Evolutionary conservation across 345 rosid species (phyloP).

Genomic region (Ricinus communis): DNA sequence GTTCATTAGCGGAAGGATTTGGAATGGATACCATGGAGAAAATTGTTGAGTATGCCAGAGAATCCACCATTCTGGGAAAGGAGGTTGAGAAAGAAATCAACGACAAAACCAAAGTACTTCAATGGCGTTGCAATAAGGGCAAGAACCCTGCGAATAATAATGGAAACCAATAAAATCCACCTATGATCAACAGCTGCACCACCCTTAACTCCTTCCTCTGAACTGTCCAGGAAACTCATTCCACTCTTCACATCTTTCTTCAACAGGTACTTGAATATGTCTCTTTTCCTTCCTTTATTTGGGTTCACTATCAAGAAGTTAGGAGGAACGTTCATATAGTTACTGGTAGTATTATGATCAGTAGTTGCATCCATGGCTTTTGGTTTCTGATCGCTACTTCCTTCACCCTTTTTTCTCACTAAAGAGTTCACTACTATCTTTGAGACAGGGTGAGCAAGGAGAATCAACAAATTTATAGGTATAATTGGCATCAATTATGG

Average conservation of each 20-base stretch:
- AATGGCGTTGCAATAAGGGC: constrained; percentile 48
- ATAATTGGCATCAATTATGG: not conserved
- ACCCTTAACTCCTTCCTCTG: constrained; percentile 25
- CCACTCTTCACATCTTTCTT: constrained; percentile 44
- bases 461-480: not conserved
- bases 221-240: constrained; percentile 53
- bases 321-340: too few relatives aligned
- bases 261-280: constrained; percentile 45
- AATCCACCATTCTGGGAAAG: constrained; percentile 54
- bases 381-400: not conserved
- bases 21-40: constrained; percentile 41
- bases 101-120: constrained; percentile 51
- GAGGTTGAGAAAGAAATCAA: constrained; percentile 74
- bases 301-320: constrained; percentile 53
- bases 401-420: not conserved
- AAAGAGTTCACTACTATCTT: not conserved
- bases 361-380: not conserved
- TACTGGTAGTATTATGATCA: not conserved
- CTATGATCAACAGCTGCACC: constrained; percentile 41
- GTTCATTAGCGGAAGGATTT: not conserved
- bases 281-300: constrained; percentile 48
- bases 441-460: not conserved
- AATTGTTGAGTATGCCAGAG: constrained; percentile 44
- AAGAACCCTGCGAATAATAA: constrained; percentile 52
- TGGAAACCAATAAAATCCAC: constrained; percentile 59